Base-by-base conservation (phyloP, 352 stramenopile genomes). In the Pythium periplocum region DNA sequence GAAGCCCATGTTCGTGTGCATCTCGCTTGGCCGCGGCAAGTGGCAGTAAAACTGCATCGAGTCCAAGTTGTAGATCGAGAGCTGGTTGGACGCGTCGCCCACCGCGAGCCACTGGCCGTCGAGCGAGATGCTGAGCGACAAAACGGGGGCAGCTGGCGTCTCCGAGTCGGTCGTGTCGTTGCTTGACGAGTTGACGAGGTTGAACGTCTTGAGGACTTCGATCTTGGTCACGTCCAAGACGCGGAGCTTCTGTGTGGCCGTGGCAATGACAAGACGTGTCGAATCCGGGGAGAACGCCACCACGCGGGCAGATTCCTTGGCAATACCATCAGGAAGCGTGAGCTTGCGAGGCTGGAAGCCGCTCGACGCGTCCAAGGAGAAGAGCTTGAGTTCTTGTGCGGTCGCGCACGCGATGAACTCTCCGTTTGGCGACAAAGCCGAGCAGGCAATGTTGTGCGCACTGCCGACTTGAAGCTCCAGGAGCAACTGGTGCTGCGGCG, bases 331-430 rank as follows among this genome's bases (percentile, higher is more conserved):
- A 11, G 83, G 56, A 6, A 75, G 60, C 4, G 69, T 45, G 12
- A 92, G 39, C 59, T 93, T 93, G 47, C 66, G 71, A 1, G 81
- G 78, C 12, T 71, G 62, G 45, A 76, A 86, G 32, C 77, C 67
- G 9, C 65, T 51, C 1, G 64, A 41, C 2, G 62, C 48, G 26
- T 89, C 58, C 4, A 98, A 57, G 10, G 66, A 59, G 55, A 98
- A 98, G 8, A 97, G 57, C 62, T 96, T 96, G 35, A 96, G 69
- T 45, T 89, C 78, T 36, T 83, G 71, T 6, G 83, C 68, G 54
- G 93, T 95, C 36, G 85, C 93, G 58, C 86, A 87, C 37, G 86
- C 90, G 47, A 98, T 54, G 50, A 93, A 96, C 39, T 69, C 71
- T 2, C 86, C 89, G 63, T 95, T 87, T 3, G 83, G 71, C 42